Evolutionary conservation across 2,329 filamentous ascomycete species (phyloP).

Genomic region (Botrytis fragariae): DNA sequence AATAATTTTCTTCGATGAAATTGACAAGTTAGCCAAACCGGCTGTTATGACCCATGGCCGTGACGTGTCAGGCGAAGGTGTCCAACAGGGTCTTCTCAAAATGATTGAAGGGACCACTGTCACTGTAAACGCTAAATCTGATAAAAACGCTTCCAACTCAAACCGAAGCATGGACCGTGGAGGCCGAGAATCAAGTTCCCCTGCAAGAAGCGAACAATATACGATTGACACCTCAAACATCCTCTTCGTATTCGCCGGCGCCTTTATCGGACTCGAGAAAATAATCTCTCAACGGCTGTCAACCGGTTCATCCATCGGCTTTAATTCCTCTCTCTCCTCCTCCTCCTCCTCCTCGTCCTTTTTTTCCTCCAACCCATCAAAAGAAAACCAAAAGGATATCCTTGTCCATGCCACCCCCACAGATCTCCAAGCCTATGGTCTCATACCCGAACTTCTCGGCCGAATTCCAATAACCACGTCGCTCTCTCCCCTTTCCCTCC

Average conservation of each 20-base stretch:
- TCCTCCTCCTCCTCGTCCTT: constrained; percentile 38
- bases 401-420: constrained; percentile 63
- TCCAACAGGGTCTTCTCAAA: constrained; percentile 92
- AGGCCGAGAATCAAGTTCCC: constrained; percentile 24
- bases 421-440: constrained; percentile 80
- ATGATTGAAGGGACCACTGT: constrained; percentile 95
- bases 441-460: constrained; percentile 95
- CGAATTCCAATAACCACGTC: constrained; percentile 88
- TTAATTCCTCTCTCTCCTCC: constrained; percentile 75
- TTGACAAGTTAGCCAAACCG: constrained; percentile 92
- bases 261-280: constrained; percentile 90
- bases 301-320: constrained; percentile 79
- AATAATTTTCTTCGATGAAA: constrained; percentile 94
- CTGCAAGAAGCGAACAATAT: constrained; percentile 48
- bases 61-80: constrained; percentile 93
- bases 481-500: constrained; percentile 67
- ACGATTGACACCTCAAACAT: constrained; percentile 93
- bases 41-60: constrained; percentile 76
- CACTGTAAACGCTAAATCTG: constrained; percentile 84
- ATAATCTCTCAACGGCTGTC: constrained; percentile 82
- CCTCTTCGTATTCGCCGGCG: constrained; percentile 93
- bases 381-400: constrained; percentile 18
- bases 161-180: constrained; percentile 27
- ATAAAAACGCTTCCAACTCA: constrained; percentile 37
- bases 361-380: constrained; percentile 43